phyloP scores from a whole-genome alignment of 23 red algal species.

The Cyanidiococcus yangmingshanensis region DNA sequence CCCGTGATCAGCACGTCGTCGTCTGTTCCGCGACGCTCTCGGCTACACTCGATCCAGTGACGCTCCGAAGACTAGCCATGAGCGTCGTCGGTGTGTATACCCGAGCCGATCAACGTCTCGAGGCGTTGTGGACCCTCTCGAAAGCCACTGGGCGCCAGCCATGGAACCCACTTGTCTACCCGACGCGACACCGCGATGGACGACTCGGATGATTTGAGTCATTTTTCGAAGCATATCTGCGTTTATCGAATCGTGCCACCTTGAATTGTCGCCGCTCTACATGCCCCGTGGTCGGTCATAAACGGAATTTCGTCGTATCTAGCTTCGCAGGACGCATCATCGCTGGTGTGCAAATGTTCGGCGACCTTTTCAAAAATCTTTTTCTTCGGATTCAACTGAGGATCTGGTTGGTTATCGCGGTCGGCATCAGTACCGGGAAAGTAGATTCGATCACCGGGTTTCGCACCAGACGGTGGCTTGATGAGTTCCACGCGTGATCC shows the following conservation, averaged over 20 bases:
- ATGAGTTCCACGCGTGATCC: conserved; percentile 31
- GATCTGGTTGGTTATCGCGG: conserved; percentile 12
- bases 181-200: too few relatives aligned
- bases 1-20: too few relatives aligned
- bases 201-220: too few relatives aligned
- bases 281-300: conserved; percentile 14
- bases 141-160: too few relatives aligned
- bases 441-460: conserved; percentile 15
- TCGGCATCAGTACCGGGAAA: conserved; percentile 32
- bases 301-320: conserved; percentile 27
- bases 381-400: conserved; percentile 35
- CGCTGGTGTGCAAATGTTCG: conserved; percentile 4
- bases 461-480: conserved; percentile 13
- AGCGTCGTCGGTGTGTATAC: too few relatives aligned
- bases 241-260: conserved; percentile 30
- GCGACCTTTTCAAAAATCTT: conserved; percentile 40
- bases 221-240: neutral
- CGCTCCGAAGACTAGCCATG: too few relatives aligned
- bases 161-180: too few relatives aligned
- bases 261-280: conserved; percentile 13
- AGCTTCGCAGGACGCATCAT: neutral
- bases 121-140: too few relatives aligned
- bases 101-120: too few relatives aligned
- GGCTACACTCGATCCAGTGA: too few relatives aligned
- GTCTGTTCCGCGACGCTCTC: too few relatives aligned